Evolutionary conservation across 176 grass and related monocot genomes (phyloP), one percentile per base, ranked within the genome.

Genomic region (Areca catechu): DNA sequence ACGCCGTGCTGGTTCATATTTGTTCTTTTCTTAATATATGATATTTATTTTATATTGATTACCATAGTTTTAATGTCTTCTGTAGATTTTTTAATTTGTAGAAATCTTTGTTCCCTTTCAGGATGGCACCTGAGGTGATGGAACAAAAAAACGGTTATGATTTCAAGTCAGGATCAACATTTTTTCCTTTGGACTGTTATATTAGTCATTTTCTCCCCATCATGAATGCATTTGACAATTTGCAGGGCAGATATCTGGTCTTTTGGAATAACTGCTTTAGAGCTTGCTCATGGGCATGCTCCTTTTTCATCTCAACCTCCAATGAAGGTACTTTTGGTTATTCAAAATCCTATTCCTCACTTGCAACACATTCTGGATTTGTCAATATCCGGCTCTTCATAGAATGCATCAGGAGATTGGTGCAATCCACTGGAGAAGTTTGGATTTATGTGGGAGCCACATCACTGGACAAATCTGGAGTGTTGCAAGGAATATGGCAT

Each of bases 91-190:
- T 43, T 14, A 43, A 43, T 43, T 43, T 43, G 7, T 43, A 5
- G 34, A 43, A 43, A 9, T 43, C 10, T 43, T 43, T 43, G 34
- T 43, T 3, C 34, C 34, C 34, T 43, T 43, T 12, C 9, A 98
- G 93, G 93, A 98, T 98, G 93, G 93, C 93, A 27, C 93, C 93
- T 1, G 93, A 98, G 70, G 87, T 98, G 80, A 81, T 98, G 78
- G 83, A 88, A 57, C 83, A 85, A 61, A 60, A 84, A 60, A 76
- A 98, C 53, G 93, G 93, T 77, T 98, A 98, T 63, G 81, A 98
- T 92, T 98, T 88, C 76, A 92, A 80, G 93, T 98, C 69, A 59
- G 61, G 77, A 68, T 70, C 34, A 34, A 27, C 57, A 70, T 56
- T 70, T 48, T 24, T 69, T 28, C 29, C 20, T 16, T 60, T 57